A percentile compares a stretch with the other conserved stretches of the same genome.
These are phyloP conservation scores for Ganoderma meredithae DNA, from an alignment of 1,284 basidiomycete genomes.

Conservation along the genomic window DNA sequence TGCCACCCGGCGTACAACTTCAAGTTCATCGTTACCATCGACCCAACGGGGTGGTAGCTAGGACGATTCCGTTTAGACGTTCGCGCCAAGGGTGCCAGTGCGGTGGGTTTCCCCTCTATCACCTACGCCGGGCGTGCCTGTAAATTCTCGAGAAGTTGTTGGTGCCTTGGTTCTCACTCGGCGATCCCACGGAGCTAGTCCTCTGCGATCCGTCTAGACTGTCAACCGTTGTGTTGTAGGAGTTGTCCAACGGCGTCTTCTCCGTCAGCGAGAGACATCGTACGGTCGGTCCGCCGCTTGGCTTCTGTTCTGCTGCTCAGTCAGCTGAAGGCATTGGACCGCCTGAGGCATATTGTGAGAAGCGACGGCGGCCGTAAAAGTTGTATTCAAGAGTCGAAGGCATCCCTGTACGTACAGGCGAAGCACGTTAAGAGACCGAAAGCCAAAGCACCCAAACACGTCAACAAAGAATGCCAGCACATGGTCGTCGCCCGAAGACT, in stretches of 20 bases:
- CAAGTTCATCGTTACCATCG: neutral
- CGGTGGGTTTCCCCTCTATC: neutral
- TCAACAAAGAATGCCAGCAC: neutral
- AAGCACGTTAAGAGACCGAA: neutral
- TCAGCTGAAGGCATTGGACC: neutral
- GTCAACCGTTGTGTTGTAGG: neutral
- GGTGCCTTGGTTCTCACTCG: slow-evolving; percentile 4
- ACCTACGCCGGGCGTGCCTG: neutral
- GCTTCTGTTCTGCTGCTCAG: neutral
- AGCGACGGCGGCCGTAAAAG: neutral
- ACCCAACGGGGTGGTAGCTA: neutral
- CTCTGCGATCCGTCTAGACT: slow-evolving; percentile 4
- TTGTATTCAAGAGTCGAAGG: slow-evolving; percentile 1
- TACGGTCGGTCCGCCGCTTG: neutral
- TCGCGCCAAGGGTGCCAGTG: neutral
- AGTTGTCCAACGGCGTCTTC: neutral
- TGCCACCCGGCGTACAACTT: neutral
- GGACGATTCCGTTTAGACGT: neutral
- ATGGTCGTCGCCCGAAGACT: neutral
- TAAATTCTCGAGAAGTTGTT: neutral
- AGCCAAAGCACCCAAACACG: neutral
- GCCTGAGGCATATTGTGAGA: neutral
- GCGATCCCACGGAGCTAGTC: slow-evolving; percentile 14
- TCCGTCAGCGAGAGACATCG: neutral
- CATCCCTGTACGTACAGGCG: neutral